Conservation (phyloP, 2,329 filamentous ascomycete genomes). For the Karstenula rhodostoma region DNA sequence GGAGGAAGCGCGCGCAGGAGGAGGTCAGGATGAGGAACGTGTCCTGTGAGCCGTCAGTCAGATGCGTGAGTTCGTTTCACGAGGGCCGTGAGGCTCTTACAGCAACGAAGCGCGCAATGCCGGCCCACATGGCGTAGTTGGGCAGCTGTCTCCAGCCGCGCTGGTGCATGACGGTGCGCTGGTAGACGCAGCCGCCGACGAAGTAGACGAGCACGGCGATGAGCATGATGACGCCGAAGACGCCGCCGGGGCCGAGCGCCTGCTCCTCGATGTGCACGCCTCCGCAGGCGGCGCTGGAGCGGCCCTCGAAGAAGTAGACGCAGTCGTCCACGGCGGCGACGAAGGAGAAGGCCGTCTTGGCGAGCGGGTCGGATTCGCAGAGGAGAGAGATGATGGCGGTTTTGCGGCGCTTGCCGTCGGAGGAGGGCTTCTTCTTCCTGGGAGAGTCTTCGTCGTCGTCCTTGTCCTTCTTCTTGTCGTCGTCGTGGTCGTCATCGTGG, state of each 20-base stretch:
- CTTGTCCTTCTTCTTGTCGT: slow-evolving; percentile 43
- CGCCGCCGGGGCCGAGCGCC: slow-evolving; percentile 71
- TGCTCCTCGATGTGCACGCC: slow-evolving; percentile 67
- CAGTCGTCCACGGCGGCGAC: slow-evolving; percentile 90
- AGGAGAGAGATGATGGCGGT: slow-evolving; percentile 91
- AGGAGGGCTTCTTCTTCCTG: slow-evolving; percentile 51
- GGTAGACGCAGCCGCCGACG: slow-evolving; percentile 92
- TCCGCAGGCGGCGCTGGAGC: slow-evolving; percentile 84
- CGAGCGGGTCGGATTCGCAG: slow-evolving; percentile 83
- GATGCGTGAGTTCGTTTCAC: slow-evolving; percentile 19
- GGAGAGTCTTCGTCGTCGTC: slow-evolving; percentile 44
- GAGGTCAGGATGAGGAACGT: slow-evolving; percentile 73
- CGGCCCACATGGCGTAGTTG: slow-evolving; percentile 92
- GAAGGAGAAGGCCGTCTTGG: slow-evolving; percentile 78
- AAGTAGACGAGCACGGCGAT: slow-evolving; percentile 87
- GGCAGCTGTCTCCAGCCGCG: slow-evolving; percentile 94
- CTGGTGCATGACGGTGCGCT: slow-evolving; percentile 91
- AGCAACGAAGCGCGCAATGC: slow-evolving; percentile 82
- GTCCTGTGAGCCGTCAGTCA: slow-evolving; percentile 46
- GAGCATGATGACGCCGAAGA: slow-evolving; percentile 87
- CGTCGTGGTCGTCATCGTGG: slow-evolving; percentile 51
- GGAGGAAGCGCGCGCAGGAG: slow-evolving; percentile 72
- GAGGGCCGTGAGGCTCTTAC: slow-evolving; percentile 56
- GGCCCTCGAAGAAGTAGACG: slow-evolving; percentile 93
- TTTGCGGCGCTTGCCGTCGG: slow-evolving; percentile 72